Base-by-base conservation (phyloP, 1,284 basidiomycete genomes). In the Testicularia cyperi region DNA sequence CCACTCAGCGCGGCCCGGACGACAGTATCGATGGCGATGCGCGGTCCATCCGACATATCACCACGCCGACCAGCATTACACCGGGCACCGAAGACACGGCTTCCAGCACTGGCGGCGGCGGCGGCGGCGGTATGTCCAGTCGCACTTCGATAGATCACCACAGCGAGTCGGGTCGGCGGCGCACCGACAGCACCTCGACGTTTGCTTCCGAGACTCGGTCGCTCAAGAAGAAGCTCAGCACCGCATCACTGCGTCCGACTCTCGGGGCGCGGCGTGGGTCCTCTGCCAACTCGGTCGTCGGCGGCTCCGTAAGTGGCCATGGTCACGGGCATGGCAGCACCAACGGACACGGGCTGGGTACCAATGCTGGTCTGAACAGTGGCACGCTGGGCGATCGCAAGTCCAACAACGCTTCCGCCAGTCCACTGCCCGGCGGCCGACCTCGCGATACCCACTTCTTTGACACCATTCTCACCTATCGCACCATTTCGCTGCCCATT, bases 381-480 rank as follows among this genome's bases (percentile, higher is more conserved):
- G 25, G 33, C 1, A 19, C 39, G 6, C 20, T 16, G 6, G 23
- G 36, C 33, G 55, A 58, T 21, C 42, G 55, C 19, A 48, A 44
- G 21, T 38, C 51, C 0, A 57, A 29, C 6, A 38, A 37, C 13
- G 35, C 30, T 5, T 29, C 44, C 5, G 28, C 15, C 31, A 64
- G 27, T 16, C 38, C 46, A 4, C 32, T 45, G 10, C 42, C 60
- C 2, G 46, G 30, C n/a, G 41, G 37, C 1, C 42, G 35, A 25
- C 61, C 61, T 29, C 49, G 88, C 65, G 94, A 97, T 81, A 96
- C 92, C 32, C 92, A 95, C 77, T 94, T 88, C 72, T 95, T 85
- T 78, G 86, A 92, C 70, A 90, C 91, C 0, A 82, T 83, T 9
- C 87, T 92, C 44, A 82, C 81, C 21, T 95, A 91, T 22, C 54